phyloP scores from a whole-genome alignment of 805 yeast genomes.

The Komagataella ulmi region DNA sequence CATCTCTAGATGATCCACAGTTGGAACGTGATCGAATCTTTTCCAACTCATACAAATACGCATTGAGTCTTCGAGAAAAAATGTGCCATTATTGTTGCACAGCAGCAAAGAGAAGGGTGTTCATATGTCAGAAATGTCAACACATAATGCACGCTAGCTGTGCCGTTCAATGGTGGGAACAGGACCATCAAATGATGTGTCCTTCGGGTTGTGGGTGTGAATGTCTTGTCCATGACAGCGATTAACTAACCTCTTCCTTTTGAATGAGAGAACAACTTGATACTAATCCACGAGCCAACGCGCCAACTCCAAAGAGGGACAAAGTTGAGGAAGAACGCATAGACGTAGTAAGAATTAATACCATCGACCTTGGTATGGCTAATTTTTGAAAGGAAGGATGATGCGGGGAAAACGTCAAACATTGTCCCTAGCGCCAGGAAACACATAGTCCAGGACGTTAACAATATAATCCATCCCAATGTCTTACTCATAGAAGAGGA shows the following conservation, averaged over 20 bases:
- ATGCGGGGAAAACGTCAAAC: not conserved
- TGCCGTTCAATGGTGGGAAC: constrained; percentile 70
- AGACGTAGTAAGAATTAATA: constrained; percentile 14
- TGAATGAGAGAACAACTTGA: constrained; percentile 71
- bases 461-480: not conserved
- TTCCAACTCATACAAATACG: not conserved
- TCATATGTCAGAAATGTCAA: constrained; percentile 61
- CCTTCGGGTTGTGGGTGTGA: constrained; percentile 80
- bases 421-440: not conserved
- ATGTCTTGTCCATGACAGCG: constrained; percentile 27
- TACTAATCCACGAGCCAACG: constrained; percentile 61
- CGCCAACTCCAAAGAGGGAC: constrained; percentile 54
- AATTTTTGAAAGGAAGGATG: not conserved
- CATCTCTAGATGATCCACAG: not conserved
- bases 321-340: constrained; percentile 16
- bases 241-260: constrained; percentile 34
- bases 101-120: constrained; percentile 43
- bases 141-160: constrained; percentile 73
- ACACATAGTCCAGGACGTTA: not conserved
- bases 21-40: not conserved
- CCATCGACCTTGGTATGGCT: not conserved
- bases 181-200: constrained; percentile 36
- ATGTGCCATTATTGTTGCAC: constrained; percentile 59
- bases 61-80: constrained; percentile 9
- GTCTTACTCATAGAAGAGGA: not conserved